A percentile compares a stretch with the other conserved stretches of the same genome.
phyloP scores from a whole-genome alignment of 768 basidiomycete species.

The Suillus paluster region DNA sequence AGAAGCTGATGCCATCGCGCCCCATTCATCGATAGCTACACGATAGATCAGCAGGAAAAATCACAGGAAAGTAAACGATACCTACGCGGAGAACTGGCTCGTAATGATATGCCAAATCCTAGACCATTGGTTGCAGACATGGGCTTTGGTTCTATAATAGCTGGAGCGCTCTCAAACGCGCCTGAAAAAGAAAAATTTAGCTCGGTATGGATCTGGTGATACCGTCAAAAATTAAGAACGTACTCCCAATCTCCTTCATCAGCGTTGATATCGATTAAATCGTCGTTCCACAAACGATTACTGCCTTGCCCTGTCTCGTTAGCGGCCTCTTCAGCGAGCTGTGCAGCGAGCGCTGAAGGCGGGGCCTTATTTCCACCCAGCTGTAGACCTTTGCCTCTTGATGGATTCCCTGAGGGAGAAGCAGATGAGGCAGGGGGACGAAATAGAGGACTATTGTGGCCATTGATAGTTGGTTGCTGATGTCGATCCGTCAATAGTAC shows the following conservation, averaged over 20 bases:
- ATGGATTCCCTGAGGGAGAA: constrained; percentile 19
- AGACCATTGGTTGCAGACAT: constrained; percentile 24
- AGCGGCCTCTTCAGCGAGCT: constrained; percentile 61
- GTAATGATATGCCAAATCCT: constrained; percentile 26
- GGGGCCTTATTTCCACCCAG: constrained; percentile 62
- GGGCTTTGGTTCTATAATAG: constrained; percentile 30
- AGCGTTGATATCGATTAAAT: constrained; percentile 92
- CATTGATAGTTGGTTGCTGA: constrained; percentile 43
- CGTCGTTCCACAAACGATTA: constrained; percentile 73
- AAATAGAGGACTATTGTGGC: background rate
- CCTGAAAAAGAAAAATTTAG: constrained; percentile 44
- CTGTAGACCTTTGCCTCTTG: constrained; percentile 65
- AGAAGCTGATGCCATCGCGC: constrained; percentile 15
- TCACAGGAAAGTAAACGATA: background rate
- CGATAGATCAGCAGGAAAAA: background rate
- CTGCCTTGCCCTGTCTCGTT: constrained; percentile 30
- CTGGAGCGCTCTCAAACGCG: constrained; percentile 71
- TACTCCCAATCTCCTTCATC: constrained; percentile 96
- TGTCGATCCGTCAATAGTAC: constrained; percentile 42
- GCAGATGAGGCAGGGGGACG: constrained; percentile 9
- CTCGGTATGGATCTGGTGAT: background rate
- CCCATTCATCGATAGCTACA: constrained; percentile 27
- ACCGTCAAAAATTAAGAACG: constrained; percentile 31
- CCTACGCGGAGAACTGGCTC: background rate
- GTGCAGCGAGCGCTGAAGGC: constrained; percentile 49